A percentile compares a stretch with the other conserved stretches of the same genome.
Conservation (phyloP, 208 protist species). For the Histomonas meleagridis region DNA sequence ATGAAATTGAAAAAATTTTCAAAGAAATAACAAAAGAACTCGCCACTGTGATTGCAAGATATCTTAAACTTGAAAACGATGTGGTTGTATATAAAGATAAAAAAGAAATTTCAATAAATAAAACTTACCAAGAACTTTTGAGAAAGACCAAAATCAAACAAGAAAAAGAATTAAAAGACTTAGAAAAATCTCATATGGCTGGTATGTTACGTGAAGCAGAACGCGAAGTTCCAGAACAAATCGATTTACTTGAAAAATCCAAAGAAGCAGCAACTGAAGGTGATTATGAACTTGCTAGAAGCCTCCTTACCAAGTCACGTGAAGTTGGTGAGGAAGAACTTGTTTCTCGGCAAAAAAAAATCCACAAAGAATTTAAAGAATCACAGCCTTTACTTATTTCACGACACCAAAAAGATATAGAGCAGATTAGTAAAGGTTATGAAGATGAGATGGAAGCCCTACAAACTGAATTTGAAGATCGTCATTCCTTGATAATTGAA, state of each 20-base stretch:
- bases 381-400: not conserved
- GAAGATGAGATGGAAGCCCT: not conserved
- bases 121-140: not conserved
- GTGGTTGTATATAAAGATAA: not conserved
- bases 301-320: not conserved
- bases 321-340: not conserved
- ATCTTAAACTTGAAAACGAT: not conserved
- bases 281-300: not conserved
- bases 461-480: not conserved
- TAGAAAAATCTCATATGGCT: not conserved
- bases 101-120: not conserved
- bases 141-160: not conserved
- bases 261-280: not conserved
- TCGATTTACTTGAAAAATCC: not conserved
- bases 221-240: constrained; percentile 26
- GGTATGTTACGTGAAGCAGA: constrained; percentile 16
- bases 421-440: not conserved
- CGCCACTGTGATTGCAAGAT: not conserved
- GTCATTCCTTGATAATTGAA: not conserved
- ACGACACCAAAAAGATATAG: not conserved
- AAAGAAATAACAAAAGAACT: not conserved
- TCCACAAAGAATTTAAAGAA: not conserved
- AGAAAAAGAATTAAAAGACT: not conserved
- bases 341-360: not conserved
- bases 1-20: not conserved